Base-by-base conservation (phyloP, 352 stramenopile genomes). In the Phytophthora crassamura region DNA sequence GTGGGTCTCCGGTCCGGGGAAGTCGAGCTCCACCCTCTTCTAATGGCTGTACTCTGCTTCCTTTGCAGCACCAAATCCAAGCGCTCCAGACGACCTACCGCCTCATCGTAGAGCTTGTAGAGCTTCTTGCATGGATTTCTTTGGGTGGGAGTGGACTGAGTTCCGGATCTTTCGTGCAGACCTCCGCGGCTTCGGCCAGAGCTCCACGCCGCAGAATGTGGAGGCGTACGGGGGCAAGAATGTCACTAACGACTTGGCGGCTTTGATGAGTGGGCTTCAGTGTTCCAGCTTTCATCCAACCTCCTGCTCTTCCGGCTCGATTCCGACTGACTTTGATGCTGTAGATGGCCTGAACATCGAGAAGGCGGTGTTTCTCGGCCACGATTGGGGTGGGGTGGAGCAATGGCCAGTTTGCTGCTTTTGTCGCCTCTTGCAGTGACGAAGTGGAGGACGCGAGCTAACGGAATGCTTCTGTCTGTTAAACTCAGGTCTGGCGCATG, bases 311-410 rank as follows among this genome's bases (percentile, higher is more conserved):
- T 30, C 25, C 25, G 4, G 25, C 25, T 30, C 25, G 4, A 45
- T 46, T 46, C 28, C 6, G 28, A 15, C n/a, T 46, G 38, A 43
- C 38, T 32, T 3, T 47, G 20, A 30, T 25, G 15, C 32, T 28
- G 15, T 62, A 88, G 82, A 94, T 51, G 65, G 68, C n/a, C 53
- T 94, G 28, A 65, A 88, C 11, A 87, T 93, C 22, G 51, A 84
- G 25, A 78, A 85, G 46, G 80, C 79, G 12, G 83, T 91, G 43
- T 84, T 93, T 42, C 78, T 89, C 43, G 84, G 84, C 38, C 84
- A 93, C 58, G 82, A 93, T 53, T n/a, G n/a, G n/a, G n/a, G n/a
- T 93, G 84, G 84, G 84, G 84, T 50, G 84, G 82, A 16, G 64
- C 66, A 12, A 75, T 84, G 55, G 80, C 55, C 7, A 8, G 34